Percentiles rank a stretch among this genome's conserved stretches.
Conservation (phyloP, 768 basidiomycete species). For the Boletus rufocinnamomeus region DNA sequence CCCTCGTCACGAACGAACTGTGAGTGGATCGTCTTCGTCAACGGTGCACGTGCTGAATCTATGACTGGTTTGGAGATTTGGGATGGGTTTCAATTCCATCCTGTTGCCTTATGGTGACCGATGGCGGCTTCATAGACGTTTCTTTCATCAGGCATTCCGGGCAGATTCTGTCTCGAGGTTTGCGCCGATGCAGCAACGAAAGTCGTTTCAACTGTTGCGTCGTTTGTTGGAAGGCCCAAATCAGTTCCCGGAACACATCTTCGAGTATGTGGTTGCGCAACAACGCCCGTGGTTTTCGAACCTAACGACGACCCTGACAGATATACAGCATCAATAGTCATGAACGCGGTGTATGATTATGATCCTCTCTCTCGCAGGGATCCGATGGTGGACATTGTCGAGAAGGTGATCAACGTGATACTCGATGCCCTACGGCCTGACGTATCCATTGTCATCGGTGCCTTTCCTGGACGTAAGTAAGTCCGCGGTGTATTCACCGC, state of each 20-base stretch:
- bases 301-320: background rate
- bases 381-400: slow-evolving; percentile 11
- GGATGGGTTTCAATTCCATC: slow-evolving; percentile 19
- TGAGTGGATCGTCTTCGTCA: background rate
- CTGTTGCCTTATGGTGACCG: slow-evolving; percentile 31
- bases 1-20: slow-evolving; percentile 16
- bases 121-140: slow-evolving; percentile 33
- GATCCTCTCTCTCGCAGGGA: slow-evolving; percentile 16
- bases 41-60: background rate
- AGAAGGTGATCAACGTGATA: slow-evolving; percentile 8
- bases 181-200: slow-evolving; percentile 31
- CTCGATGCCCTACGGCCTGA: slow-evolving; percentile 10
- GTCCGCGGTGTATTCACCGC: background rate
- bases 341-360: slow-evolving; percentile 18
- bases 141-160: slow-evolving; percentile 28
- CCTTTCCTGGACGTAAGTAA: slow-evolving; percentile 18
- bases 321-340: slow-evolving; percentile 13
- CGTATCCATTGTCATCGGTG: slow-evolving; percentile 9
- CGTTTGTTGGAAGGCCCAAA: slow-evolving; percentile 35
- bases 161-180: slow-evolving; percentile 20
- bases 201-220: slow-evolving; percentile 31
- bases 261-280: slow-evolving; percentile 22
- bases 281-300: background rate
- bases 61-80: slow-evolving; percentile 6
- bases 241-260: slow-evolving; percentile 34